Evolutionary conservation across 1,139 yeast species (phyloP).

Genomic region (Geotrichum histeridarum): DNA sequence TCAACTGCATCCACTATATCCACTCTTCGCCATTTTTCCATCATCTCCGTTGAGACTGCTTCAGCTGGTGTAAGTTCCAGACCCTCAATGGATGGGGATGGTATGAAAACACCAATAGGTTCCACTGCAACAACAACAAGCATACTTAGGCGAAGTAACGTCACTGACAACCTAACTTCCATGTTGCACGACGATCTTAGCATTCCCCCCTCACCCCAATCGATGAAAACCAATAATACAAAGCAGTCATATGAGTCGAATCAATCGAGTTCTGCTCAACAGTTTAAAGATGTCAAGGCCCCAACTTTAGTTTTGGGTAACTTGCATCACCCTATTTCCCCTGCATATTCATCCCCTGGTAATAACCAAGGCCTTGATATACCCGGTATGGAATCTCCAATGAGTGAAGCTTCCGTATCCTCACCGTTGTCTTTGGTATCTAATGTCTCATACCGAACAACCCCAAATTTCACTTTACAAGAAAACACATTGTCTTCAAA

Average conservation of each 20-base stretch:
- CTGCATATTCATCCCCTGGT: neutral
- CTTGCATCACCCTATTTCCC: neutral
- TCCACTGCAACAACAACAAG: constrained; percentile 8
- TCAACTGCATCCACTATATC: constrained; percentile 28
- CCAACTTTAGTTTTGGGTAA: neutral
- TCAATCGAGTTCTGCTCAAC: neutral
- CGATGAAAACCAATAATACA: neutral
- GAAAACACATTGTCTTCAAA: constrained; percentile 5
- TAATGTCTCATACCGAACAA: constrained; percentile 3
- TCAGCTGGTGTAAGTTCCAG: constrained; percentile 5
- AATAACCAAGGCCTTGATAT: neutral
- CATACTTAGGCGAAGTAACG: constrained; percentile 17
- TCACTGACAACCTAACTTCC: constrained; percentile 14
- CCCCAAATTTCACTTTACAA: constrained; percentile 4
- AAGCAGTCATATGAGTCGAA: neutral
- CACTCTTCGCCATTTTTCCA: constrained; percentile 26
- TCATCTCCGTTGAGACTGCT: constrained; percentile 19
- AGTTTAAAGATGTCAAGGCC: neutral
- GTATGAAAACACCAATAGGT: neutral
- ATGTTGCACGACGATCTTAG: constrained; percentile 11
- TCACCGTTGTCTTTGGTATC: constrained; percentile 19
- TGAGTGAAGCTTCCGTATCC: constrained; percentile 3
- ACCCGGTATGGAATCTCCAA: constrained; percentile 4
- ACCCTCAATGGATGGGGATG: constrained; percentile 1
- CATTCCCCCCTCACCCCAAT: neutral